phyloP scores from a whole-genome alignment of 768 basidiomycete genomes.

The Rossbeevera mucosa region DNA sequence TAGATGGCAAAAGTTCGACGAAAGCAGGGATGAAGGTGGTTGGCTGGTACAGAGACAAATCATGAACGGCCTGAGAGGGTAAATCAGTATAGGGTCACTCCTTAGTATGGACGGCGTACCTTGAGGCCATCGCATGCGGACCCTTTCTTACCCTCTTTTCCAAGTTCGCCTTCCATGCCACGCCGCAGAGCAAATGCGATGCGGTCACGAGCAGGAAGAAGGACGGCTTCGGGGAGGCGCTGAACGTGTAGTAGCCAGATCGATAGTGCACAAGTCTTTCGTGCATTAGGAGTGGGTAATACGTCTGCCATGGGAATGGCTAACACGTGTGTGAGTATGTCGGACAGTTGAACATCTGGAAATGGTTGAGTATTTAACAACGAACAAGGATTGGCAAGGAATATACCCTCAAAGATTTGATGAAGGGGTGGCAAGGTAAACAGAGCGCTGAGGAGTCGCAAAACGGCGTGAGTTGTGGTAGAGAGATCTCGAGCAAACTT shows the following conservation, averaged over 20 bases:
- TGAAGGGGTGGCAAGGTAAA: constrained; percentile 58
- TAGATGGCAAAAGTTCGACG: constrained; percentile 51
- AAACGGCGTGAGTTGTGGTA: constrained; percentile 64
- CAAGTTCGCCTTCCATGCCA: constrained; percentile 78
- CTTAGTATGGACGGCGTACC: constrained; percentile 37
- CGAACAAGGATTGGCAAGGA: constrained; percentile 2
- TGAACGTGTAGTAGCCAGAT: constrained; percentile 73
- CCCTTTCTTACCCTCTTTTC: constrained; percentile 87
- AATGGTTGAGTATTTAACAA: constrained; percentile 4
- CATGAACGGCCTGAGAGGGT: constrained; percentile 60
- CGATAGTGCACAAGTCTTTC: constrained; percentile 79
- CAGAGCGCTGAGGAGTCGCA: constrained; percentile 58
- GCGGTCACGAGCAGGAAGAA: constrained; percentile 58
- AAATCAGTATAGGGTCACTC: constrained; percentile 9
- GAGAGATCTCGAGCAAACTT: constrained; percentile 78
- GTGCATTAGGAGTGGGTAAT: constrained; percentile 75
- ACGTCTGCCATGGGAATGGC: constrained; percentile 66
- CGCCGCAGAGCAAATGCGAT: constrained; percentile 70
- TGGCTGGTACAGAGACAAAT: constrained; percentile 61
- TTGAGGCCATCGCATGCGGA: constrained; percentile 73
- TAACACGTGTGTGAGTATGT: constrained; percentile 58
- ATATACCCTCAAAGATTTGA: constrained; percentile 58
- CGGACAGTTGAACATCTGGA: constrained; percentile 54
- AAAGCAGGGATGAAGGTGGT: constrained; percentile 67
- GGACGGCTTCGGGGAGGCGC: constrained; percentile 57